Percentiles rank a stretch among this genome's conserved stretches.
Conservation (phyloP, 768 basidiomycete genomes). For the Mycena floridula region DNA sequence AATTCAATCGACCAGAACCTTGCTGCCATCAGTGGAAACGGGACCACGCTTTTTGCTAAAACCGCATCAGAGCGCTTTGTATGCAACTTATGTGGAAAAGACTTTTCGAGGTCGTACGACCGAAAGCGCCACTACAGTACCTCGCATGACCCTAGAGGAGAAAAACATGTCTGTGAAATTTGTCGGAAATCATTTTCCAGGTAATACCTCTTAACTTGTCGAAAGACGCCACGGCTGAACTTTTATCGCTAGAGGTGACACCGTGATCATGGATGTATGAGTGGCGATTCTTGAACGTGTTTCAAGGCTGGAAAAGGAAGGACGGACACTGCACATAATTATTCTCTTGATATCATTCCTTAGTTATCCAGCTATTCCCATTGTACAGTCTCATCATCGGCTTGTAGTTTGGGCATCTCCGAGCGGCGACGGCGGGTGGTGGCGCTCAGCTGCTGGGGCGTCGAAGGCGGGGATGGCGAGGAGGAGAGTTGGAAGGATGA, state of each 20-base stretch:
- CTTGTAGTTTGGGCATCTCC: background rate
- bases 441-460: too few species aligned
- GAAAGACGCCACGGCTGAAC: background rate
- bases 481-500: too few species aligned
- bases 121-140: constrained; percentile 43
- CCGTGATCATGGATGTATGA: constrained; percentile 63
- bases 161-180: constrained; percentile 44
- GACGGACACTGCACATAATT: background rate
- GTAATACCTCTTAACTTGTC: constrained; percentile 17
- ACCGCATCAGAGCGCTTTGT: constrained; percentile 48
- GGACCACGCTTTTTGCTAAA: too few species aligned
- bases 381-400: background rate
- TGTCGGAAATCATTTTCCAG: constrained; percentile 79
- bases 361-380: background rate
- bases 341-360: background rate
- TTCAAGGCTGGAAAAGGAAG: too few species aligned
- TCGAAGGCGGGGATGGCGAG: too few species aligned
- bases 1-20: too few species aligned
- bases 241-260: constrained; percentile 45
- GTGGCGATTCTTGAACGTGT: too few species aligned
- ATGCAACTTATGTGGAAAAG: constrained; percentile 72
- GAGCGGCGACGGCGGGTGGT: too few species aligned
- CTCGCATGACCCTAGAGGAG: background rate
- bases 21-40: too few species aligned
- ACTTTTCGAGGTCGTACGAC: constrained; percentile 77